Evolutionary conservation across 257 asterid species (phyloP).

Genomic region (Ilex aquifolium): DNA sequence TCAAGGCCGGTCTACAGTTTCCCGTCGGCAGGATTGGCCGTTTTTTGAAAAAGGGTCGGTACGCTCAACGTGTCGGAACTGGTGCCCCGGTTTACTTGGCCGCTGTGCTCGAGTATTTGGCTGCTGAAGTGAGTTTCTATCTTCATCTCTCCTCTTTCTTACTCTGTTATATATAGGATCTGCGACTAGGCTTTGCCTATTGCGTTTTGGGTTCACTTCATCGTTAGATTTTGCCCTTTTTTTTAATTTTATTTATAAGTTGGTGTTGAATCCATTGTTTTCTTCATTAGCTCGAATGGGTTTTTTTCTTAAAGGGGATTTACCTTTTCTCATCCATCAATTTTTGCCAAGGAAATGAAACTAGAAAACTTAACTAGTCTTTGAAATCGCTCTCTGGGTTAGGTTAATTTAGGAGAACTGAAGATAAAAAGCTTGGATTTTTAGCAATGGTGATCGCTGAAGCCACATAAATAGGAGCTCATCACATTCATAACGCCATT

Average conservation of each 20-base stretch:
- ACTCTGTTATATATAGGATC: too few relatives aligned
- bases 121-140: conserved; percentile 5
- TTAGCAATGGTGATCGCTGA: too few relatives aligned
- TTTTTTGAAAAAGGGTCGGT: background rate
- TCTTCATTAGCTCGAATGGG: background rate
- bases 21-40: conserved; percentile 10
- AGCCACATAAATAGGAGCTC: too few relatives aligned
- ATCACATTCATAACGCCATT: too few relatives aligned
- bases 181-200: too few relatives aligned
- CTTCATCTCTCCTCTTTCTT: background rate
- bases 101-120: background rate
- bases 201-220: too few relatives aligned
- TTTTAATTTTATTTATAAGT: background rate
- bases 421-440: too few relatives aligned
- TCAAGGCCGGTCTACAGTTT: conserved; percentile 7
- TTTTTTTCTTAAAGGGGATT: background rate
- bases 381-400: too few relatives aligned
- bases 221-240: background rate
- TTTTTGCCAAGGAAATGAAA: too few relatives aligned
- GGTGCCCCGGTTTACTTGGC: background rate
- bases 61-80: background rate
- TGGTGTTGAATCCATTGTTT: background rate
- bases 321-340: background rate
- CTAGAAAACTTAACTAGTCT: too few relatives aligned
- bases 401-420: too few relatives aligned